Percentiles rank a stretch among this genome's conserved stretches.
phyloP scores from a whole-genome alignment of 257 asterid genomes.

The Salvia miltiorrhiza region DNA sequence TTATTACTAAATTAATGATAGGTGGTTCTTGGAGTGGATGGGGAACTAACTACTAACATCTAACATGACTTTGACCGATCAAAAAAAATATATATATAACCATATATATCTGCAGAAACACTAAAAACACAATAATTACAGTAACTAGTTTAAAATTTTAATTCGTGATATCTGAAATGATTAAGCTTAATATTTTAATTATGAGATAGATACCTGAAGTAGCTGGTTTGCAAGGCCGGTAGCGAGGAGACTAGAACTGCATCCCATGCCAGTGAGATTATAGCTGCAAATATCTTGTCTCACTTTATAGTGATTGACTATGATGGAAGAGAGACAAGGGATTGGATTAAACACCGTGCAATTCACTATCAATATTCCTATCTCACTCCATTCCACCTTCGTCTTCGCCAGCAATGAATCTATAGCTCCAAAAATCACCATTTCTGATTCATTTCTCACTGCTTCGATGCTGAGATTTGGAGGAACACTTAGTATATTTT shows the following conservation, averaged over 20 bases:
- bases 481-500: conserved; percentile 23
- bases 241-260: conserved; percentile 51
- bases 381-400: conserved; percentile 31
- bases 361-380: conserved; percentile 52
- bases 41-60: too few species aligned
- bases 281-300: conserved; percentile 40
- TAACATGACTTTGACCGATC: too few species aligned
- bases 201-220: too few species aligned
- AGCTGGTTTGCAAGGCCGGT: conserved; percentile 40
- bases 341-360: conserved; percentile 48
- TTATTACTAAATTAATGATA: too few species aligned
- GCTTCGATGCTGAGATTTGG: conserved; percentile 35
- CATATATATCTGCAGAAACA: too few species aligned
- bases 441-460: conserved; percentile 49
- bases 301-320: conserved; percentile 58
- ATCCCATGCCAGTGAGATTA: conserved; percentile 59
- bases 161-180: too few species aligned
- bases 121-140: too few species aligned
- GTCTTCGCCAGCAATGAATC: conserved; percentile 42
- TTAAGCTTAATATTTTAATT: too few species aligned
- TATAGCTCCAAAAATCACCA: conserved; percentile 54
- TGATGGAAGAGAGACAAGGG: conserved; percentile 47
- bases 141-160: too few species aligned
- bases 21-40: too few species aligned
- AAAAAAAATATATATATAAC: too few species aligned